These are phyloP conservation scores for Lavandula angustifolia DNA, from an alignment of 257 asterid species.

Conservation along the genomic window DNA sequence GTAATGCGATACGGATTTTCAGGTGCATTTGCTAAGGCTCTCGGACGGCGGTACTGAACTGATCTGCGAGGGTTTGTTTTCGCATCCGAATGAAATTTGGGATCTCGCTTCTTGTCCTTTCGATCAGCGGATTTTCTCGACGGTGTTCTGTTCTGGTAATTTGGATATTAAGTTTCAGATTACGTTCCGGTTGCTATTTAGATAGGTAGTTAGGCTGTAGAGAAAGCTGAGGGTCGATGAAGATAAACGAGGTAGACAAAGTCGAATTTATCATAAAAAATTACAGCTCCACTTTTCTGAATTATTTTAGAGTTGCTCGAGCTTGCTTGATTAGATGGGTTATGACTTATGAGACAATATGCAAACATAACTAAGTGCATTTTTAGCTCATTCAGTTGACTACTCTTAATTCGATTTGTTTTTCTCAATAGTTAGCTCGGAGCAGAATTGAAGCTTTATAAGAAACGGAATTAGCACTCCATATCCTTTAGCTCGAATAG, in stretches of 20 bases:
- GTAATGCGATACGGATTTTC: slow-evolving; percentile 29
- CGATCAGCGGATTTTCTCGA: slow-evolving; percentile 91
- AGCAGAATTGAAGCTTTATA: neutral
- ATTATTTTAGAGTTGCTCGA: slow-evolving; percentile 7
- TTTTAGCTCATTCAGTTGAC: slow-evolving; percentile 12
- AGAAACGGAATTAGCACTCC: neutral
- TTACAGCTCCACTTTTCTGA: slow-evolving; percentile 2
- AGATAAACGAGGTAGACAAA: neutral
- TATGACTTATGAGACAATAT: neutral
- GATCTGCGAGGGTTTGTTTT: slow-evolving; percentile 92
- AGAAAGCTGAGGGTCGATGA: neutral
- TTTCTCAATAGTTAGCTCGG: neutral
- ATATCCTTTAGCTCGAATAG: slow-evolving; percentile 6
- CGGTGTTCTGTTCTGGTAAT: slow-evolving; percentile 83
- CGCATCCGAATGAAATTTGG: slow-evolving; percentile 94
- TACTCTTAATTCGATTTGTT: slow-evolving; percentile 19
- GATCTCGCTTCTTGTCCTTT: slow-evolving; percentile 94
- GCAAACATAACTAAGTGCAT: slow-evolving; percentile 20
- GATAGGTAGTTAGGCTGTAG: slow-evolving; percentile 17
- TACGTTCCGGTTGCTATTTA: slow-evolving; percentile 2
- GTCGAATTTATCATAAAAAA: neutral
- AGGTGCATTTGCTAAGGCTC: slow-evolving; percentile 94
- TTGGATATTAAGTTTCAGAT: slow-evolving; percentile 12
- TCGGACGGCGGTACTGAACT: slow-evolving; percentile 73
- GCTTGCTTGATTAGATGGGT: slow-evolving; percentile 25